Evolutionary conservation across 225 moss, liverwort and hornwort species (phyloP).

Genomic region (Anthoceros angustus): DNA sequence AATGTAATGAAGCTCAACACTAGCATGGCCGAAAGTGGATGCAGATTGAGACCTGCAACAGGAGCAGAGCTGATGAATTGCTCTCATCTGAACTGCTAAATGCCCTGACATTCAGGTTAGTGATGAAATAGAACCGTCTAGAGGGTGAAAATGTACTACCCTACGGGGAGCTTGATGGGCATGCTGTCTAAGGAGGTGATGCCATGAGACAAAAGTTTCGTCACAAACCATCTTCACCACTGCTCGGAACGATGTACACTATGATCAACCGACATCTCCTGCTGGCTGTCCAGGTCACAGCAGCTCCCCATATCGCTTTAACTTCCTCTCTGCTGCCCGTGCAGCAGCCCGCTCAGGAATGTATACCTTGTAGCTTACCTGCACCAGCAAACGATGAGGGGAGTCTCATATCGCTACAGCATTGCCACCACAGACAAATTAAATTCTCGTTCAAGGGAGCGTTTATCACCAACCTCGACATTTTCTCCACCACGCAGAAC

Average conservation of each 20-base stretch:
- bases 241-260: not conserved
- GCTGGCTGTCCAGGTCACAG: not conserved
- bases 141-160: too few relatives aligned
- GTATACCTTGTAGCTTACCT: constrained; percentile 19
- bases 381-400: not conserved
- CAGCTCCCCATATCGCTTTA: constrained; percentile 7
- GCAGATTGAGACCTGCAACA: too few relatives aligned
- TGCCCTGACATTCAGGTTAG: too few relatives aligned
- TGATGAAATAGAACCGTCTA: too few relatives aligned
- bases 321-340: constrained; percentile 12
- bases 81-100: too few relatives aligned
- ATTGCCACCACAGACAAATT: not conserved
- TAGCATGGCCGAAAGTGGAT: too few relatives aligned
- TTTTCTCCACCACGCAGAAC: constrained; percentile 18
- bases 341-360: constrained; percentile 14
- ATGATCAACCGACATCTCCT: not conserved
- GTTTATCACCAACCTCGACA: constrained; percentile 9
- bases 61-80: too few relatives aligned
- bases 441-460: not conserved
- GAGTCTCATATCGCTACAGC: not conserved
- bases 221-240: too few relatives aligned
- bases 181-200: too few relatives aligned
- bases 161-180: too few relatives aligned
- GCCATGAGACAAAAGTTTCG: too few relatives aligned
- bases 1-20: too few relatives aligned